Conservation (phyloP, 2,329 filamentous ascomycete species). For the Aspergillus arachidicola region DNA sequence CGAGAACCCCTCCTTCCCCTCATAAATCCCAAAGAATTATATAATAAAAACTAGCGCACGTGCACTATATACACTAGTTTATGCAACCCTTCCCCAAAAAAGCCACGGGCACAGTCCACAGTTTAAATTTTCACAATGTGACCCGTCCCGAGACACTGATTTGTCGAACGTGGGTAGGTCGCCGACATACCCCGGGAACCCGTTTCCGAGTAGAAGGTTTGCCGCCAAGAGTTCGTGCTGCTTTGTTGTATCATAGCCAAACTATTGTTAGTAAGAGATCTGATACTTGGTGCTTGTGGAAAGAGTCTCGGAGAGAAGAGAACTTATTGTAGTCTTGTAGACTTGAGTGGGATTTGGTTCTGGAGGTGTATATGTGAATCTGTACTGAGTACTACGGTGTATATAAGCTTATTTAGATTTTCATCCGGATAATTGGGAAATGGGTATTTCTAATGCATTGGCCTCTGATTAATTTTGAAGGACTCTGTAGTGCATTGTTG, state of each 20-base stretch:
- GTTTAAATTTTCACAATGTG: not conserved
- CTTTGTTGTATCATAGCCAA: not conserved
- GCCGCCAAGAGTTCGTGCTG: not conserved
- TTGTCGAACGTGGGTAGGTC: not conserved
- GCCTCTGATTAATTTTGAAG: not conserved
- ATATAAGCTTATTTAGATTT: not conserved
- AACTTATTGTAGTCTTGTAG: not conserved
- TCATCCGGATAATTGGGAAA: not conserved
- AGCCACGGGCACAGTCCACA: not conserved
- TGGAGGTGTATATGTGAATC: not conserved
- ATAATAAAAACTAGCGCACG: not conserved
- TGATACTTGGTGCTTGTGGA: not conserved
- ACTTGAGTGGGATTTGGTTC: not conserved
- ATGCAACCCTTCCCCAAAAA: not conserved
- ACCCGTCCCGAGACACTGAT: not conserved
- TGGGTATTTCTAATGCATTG: too few relatives aligned
- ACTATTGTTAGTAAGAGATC: not conserved
- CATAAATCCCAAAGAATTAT: not conserved
- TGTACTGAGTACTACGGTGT: too few relatives aligned
- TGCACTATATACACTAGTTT: not conserved
- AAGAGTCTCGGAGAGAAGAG: not conserved
- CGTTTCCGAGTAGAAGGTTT: conserved; percentile 10
- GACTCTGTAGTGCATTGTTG: not conserved
- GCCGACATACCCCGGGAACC: conserved; percentile 9
- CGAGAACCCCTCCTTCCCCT: not conserved